Percentiles rank a stretch among this genome's conserved stretches.
Evolutionary conservation across 345 rosid species (phyloP).

Genomic region (Pseudoturritis turrita): DNA sequence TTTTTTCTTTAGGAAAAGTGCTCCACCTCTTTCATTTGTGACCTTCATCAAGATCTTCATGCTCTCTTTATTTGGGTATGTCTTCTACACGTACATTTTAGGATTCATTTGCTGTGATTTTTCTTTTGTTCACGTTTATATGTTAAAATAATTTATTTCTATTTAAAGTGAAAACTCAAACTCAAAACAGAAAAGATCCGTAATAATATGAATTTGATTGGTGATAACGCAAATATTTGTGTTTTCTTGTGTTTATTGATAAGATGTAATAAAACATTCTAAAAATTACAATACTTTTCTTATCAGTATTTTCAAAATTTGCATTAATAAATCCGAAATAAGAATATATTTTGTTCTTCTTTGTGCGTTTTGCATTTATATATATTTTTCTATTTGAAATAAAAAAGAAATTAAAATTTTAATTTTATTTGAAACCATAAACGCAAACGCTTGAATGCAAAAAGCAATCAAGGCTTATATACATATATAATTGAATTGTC

Average conservation of each 20-base stretch:
- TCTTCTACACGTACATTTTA: neutral
- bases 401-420: too few relatives aligned
- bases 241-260: neutral
- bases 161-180: neutral
- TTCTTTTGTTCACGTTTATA: neutral
- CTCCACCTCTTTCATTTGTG: constrained; percentile 57
- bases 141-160: neutral
- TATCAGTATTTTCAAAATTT: neutral
- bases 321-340: neutral
- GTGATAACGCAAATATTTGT: neutral
- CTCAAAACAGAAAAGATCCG: neutral
- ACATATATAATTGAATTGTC: neutral
- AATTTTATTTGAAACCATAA: too few relatives aligned
- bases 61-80: constrained; percentile 73
- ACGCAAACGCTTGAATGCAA: too few relatives aligned
- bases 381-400: too few relatives aligned
- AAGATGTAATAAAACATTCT: neutral
- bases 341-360: neutral
- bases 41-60: constrained; percentile 75
- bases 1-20: constrained; percentile 47
- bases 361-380: neutral
- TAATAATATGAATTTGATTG: neutral
- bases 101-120: neutral
- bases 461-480: neutral
- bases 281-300: neutral